A percentile compares a stretch with the other conserved stretches of the same genome.
These are phyloP conservation scores for Nematodospora valgi DNA, from an alignment of 805 yeast genomes.

Conservation along the genomic window DNA sequence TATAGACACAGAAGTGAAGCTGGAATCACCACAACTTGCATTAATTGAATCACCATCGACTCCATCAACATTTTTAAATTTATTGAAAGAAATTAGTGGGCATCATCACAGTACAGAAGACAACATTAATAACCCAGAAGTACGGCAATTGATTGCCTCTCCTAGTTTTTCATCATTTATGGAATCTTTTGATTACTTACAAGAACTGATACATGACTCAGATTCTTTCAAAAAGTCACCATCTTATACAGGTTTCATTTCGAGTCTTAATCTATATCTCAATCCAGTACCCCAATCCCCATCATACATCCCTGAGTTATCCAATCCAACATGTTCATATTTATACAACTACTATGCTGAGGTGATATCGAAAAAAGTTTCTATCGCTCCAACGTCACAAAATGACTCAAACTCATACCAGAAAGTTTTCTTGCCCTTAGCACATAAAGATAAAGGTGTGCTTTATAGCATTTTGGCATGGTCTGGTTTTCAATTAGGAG, in stretches of 20 bases:
- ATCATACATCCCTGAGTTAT: slow-evolving; percentile 22
- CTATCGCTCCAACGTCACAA: slow-evolving; percentile 44
- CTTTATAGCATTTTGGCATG: slow-evolving; percentile 52
- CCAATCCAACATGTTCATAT: slow-evolving; percentile 30
- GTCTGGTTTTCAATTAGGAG: slow-evolving; percentile 52
- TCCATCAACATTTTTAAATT: slow-evolving; percentile 22
- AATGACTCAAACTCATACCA: slow-evolving; percentile 48
- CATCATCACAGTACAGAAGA: slow-evolving; percentile 3
- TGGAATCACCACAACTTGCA: neutral
- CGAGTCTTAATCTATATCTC: slow-evolving; percentile 18
- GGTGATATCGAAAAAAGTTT: slow-evolving; percentile 38
- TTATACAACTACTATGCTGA: slow-evolving; percentile 50
- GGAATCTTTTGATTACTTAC: slow-evolving; percentile 8
- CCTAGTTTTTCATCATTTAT: slow-evolving; percentile 4
- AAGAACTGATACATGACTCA: no score
- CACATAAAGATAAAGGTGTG: slow-evolving; percentile 49
- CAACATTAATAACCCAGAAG: neutral
- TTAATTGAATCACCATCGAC: slow-evolving; percentile 11
- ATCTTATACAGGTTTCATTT: slow-evolving; percentile 8
- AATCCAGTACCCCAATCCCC: slow-evolving; percentile 27
- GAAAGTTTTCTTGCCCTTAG: slow-evolving; percentile 53
- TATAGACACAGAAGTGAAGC: neutral
- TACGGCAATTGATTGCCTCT: slow-evolving; percentile 5
- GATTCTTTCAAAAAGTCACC: neutral
- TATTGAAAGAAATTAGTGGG: slow-evolving; percentile 20